Evolutionary conservation across 2,329 filamentous ascomycete genomes (phyloP).

Genomic region (Biscogniauxia mediterranea): DNA sequence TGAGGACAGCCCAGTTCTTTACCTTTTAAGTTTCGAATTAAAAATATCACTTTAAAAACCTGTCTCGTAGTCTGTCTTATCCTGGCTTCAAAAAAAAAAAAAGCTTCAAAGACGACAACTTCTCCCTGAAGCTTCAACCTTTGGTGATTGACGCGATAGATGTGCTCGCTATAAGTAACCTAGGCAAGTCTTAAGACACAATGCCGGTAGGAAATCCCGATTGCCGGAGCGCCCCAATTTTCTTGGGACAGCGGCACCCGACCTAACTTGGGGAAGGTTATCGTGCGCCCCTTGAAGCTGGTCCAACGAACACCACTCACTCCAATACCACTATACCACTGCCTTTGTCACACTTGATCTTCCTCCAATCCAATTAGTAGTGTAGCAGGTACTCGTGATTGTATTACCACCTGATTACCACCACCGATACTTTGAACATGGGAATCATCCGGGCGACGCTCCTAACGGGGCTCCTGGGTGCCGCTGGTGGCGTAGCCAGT

Average conservation of each 20-base stretch:
- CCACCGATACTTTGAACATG: slow-evolving; percentile 37
- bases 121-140: too few relatives aligned
- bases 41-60: too few relatives aligned
- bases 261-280: not conserved
- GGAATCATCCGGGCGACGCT: slow-evolving; percentile 47
- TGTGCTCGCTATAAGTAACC: not conserved
- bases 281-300: not conserved
- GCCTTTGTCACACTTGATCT: not conserved
- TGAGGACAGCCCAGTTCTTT: too few relatives aligned
- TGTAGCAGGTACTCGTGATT: not conserved
- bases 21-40: too few relatives aligned
- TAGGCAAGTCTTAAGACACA: not conserved
- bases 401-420: not conserved
- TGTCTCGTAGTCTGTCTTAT: too few relatives aligned
- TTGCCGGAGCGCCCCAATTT: slow-evolving; percentile 16
- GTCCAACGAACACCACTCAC: not conserved
- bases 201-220: slow-evolving; percentile 15
- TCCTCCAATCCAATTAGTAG: too few relatives aligned
- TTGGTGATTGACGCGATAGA: too few relatives aligned
- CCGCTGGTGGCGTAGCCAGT: slow-evolving; percentile 48
- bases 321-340: too few relatives aligned
- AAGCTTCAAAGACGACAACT: too few relatives aligned
- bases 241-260: not conserved
- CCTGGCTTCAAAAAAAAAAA: too few relatives aligned
- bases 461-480: slow-evolving; percentile 43